phyloP scores from a whole-genome alignment of 75 land plant species.

The Selaginella tamariscina region DNA sequence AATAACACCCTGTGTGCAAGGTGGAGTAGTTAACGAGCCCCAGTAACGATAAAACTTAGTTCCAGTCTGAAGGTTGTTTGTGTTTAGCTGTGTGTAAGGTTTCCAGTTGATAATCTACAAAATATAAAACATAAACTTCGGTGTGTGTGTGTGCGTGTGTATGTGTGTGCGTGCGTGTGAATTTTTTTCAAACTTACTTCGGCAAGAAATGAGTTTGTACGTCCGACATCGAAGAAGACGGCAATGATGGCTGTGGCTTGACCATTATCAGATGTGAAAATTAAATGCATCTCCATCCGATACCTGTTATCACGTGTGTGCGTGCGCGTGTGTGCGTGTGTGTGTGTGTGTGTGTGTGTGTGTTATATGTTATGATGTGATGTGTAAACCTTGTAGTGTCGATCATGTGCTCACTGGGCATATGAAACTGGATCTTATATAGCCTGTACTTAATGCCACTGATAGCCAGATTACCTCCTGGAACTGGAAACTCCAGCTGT shows the following conservation, averaged over 20 bases:
- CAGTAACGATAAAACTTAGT: conserved; percentile 28
- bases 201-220: not conserved
- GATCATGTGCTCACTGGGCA: not conserved
- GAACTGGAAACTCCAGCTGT: not conserved
- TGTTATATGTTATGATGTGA: not conserved
- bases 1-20: conserved; percentile 36
- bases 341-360: no score
- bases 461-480: not conserved
- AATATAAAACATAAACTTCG: not conserved
- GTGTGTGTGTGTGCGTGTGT: not conserved
- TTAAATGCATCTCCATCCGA: not conserved
- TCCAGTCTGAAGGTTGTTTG: not conserved
- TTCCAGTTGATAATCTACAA: not conserved
- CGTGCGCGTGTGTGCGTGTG: no score
- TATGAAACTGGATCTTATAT: not conserved
- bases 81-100: not conserved
- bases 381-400: not conserved
- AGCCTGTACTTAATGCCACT: not conserved
- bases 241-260: not conserved
- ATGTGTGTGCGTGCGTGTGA: not conserved
- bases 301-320: not conserved
- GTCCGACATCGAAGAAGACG: not conserved
- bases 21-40: conserved; percentile 40
- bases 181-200: not conserved
- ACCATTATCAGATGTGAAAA: not conserved